Percentiles rank a stretch among this genome's conserved stretches.
These are phyloP conservation scores for Medicago truncatula DNA, from an alignment of 306 rosid species.

Conservation along the genomic window MtrunA17r5.0-ANR NC_053043.1:15562001-15562500, in stretches of 20 bases:
- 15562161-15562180: too few relatives aligned
- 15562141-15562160: constrained; percentile 26
- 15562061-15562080: background rate
- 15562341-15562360: constrained; percentile 1
- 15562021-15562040: constrained; percentile 29
- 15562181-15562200: too few relatives aligned
- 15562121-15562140: constrained; percentile 30
- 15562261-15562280: too few relatives aligned
- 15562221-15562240: too few relatives aligned
- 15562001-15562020: constrained; percentile 50
- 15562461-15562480: constrained; percentile 29
- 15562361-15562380: background rate
- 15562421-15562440: constrained; percentile 41
- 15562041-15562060: background rate
- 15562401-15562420: constrained; percentile 21
- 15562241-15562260: too few relatives aligned
- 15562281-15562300: too few relatives aligned
- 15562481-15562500: background rate
- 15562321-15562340: too few relatives aligned
- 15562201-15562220: too few relatives aligned
- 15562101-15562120: constrained; percentile 39
- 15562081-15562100: background rate
- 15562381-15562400: background rate
- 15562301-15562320: too few relatives aligned
- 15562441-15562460: constrained; percentile 24